phyloP scores from a whole-genome alignment of 768 basidiomycete species.

The Mycena albidolilacea region DNA sequence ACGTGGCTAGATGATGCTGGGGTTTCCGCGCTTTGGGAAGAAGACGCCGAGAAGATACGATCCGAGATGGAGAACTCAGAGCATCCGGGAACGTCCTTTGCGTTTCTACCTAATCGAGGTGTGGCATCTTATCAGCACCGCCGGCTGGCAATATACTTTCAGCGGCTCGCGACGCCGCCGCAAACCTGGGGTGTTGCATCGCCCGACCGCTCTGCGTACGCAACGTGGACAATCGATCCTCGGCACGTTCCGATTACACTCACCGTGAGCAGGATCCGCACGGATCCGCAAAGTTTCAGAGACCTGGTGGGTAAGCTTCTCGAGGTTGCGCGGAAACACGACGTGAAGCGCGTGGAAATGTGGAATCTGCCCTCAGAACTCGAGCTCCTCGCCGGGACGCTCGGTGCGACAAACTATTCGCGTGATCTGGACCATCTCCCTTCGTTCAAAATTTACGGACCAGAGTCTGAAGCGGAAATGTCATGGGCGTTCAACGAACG shows the following conservation, averaged over 20 bases:
- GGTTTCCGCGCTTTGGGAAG: slow-evolving; percentile 54
- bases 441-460: slow-evolving; percentile 66
- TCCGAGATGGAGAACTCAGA: slow-evolving; percentile 44
- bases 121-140: slow-evolving; percentile 62
- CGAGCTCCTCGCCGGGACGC: slow-evolving; percentile 40
- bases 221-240: slow-evolving; percentile 63
- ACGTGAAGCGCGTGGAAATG: slow-evolving; percentile 58
- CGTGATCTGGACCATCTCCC: slow-evolving; percentile 57
- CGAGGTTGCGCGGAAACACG: slow-evolving; percentile 51
- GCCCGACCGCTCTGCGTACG: slow-evolving; percentile 44
- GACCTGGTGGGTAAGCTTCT: slow-evolving; percentile 53
- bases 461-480: slow-evolving; percentile 49
- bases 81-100: slow-evolving; percentile 44
- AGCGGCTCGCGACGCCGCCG: slow-evolving; percentile 34
- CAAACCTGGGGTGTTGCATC: slow-evolving; percentile 51
- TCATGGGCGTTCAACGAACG: slow-evolving; percentile 67
- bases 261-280: slow-evolving; percentile 61
- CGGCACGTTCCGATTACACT: slow-evolving; percentile 51
- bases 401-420: slow-evolving; percentile 50
- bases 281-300: slow-evolving; percentile 48
- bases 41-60: slow-evolving; percentile 55
- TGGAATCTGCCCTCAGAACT: slow-evolving; percentile 62
- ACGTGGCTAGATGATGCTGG: slow-evolving; percentile 55
- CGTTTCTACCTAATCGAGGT: slow-evolving; percentile 62
- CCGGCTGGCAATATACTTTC: slow-evolving; percentile 47